phyloP scores from a whole-genome alignment of 2,329 filamentous ascomycete species.

The Triangularia verruculosa region DNA sequence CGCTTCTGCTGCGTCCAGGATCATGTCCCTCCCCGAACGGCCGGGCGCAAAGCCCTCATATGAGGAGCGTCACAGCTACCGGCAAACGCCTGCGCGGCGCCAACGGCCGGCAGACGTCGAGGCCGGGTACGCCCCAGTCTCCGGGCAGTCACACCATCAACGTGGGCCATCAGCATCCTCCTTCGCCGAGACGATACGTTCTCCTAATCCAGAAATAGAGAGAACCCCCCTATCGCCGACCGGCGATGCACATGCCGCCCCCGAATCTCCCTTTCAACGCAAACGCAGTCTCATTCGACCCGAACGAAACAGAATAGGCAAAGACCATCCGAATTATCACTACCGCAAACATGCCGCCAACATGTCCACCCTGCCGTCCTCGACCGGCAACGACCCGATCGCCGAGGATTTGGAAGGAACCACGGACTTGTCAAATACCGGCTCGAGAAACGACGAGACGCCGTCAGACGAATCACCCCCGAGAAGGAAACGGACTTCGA shows the following conservation, averaged over 20 bases:
- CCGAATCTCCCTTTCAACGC: constrained; percentile 48
- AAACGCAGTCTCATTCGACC: constrained; percentile 89
- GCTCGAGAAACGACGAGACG: constrained; percentile 41
- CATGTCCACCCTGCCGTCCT: constrained; percentile 86
- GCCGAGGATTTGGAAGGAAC: constrained; percentile 72
- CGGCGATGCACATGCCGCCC: constrained; percentile 29
- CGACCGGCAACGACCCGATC: constrained; percentile 87
- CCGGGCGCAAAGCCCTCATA: constrained; percentile 61
- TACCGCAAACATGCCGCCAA: constrained; percentile 93
- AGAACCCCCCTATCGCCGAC: constrained; percentile 52
- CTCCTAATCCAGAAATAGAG: constrained; percentile 56
- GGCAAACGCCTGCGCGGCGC: constrained; percentile 66
- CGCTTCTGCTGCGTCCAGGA: constrained; percentile 32
- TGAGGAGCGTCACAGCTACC: constrained; percentile 62
- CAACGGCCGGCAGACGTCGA: constrained; percentile 68
- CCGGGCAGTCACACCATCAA: constrained; percentile 44
- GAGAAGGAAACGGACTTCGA: constrained; percentile 35
- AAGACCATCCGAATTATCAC: constrained; percentile 89
- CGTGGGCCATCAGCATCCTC: constrained; percentile 58
- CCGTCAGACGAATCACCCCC: constrained; percentile 45
- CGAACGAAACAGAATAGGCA: constrained; percentile 80
- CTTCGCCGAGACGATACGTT: constrained; percentile 55
- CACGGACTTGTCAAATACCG: constrained; percentile 51
- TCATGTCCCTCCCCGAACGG: constrained; percentile 62
- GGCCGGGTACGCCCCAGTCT: constrained; percentile 50